A percentile compares a stretch with the other conserved stretches of the same genome.
These are phyloP conservation scores for Tuber microsphaerosporum DNA, from an alignment of 495 filamentous ascomycete genomes.

Conservation along the genomic window DNA sequence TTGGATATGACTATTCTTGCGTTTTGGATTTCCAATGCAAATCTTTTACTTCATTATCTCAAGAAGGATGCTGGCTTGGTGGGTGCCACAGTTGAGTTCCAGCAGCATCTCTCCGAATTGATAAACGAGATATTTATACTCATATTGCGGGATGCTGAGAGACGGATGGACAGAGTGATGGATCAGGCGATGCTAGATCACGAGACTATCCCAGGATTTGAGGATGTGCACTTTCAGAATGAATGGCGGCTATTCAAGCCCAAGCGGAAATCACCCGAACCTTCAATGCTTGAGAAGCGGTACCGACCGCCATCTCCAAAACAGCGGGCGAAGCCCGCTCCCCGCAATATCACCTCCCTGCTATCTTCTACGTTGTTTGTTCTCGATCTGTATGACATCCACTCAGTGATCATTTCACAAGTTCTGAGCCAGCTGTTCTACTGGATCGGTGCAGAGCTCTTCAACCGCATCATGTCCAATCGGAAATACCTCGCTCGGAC, in stretches of 20 bases:
- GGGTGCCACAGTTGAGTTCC: slow-evolving; percentile 77
- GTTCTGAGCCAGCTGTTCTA: slow-evolving; percentile 89
- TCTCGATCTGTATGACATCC: slow-evolving; percentile 94
- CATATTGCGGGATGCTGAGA: slow-evolving; percentile 96
- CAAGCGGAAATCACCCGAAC: slow-evolving; percentile 76
- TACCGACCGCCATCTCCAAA: slow-evolving; percentile 93
- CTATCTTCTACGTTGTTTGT: slow-evolving; percentile 96
- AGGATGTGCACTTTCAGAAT: slow-evolving; percentile 91
- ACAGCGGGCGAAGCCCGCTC: slow-evolving; percentile 79
- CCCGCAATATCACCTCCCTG: slow-evolving; percentile 92
- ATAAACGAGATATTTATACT: slow-evolving; percentile 98
- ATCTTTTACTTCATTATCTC: slow-evolving; percentile 85
- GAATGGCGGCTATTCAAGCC: slow-evolving; percentile 95
- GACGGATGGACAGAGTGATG: slow-evolving; percentile 90
- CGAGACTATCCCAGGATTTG: slow-evolving; percentile 95
- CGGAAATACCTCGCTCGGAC: slow-evolving; percentile 90
- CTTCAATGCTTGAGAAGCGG: slow-evolving; percentile 79
- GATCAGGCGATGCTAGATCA: slow-evolving; percentile 92
- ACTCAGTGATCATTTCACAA: slow-evolving; percentile 91
- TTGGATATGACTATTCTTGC: slow-evolving; percentile 99
- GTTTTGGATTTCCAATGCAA: slow-evolving; percentile 98
- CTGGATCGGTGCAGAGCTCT: slow-evolving; percentile 93
- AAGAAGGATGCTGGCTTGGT: slow-evolving; percentile 85
- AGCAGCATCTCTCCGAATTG: slow-evolving; percentile 85
- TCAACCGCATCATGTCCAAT: slow-evolving; percentile 96